phyloP scores from a whole-genome alignment of 768 basidiomycete species.

The Suillus variegatus region DNA sequence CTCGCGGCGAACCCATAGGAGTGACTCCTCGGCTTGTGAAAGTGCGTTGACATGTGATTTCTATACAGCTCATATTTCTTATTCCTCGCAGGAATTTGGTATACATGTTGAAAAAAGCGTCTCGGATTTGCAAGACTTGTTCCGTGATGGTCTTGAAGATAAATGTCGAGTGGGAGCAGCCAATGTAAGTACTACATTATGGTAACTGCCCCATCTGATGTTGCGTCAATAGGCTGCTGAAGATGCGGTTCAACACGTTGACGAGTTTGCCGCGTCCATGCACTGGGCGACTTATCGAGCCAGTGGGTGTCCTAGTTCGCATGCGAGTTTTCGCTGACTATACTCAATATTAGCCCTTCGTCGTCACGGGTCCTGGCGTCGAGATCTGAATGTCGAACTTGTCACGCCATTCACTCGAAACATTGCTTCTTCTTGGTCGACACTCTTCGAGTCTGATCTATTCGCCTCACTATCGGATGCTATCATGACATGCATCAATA shows the following conservation, averaged over 20 bases:
- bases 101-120: conserved; percentile 47
- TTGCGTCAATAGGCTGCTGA: conserved; percentile 34
- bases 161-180: conserved; percentile 54
- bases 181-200: conserved; percentile 19
- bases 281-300: conserved; percentile 64
- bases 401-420: conserved; percentile 57
- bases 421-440: conserved; percentile 58
- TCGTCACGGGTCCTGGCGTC: conserved; percentile 55
- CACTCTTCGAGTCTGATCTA: conserved; percentile 61
- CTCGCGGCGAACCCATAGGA: conserved; percentile 43
- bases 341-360: conserved; percentile 39
- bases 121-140: conserved; percentile 45
- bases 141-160: conserved; percentile 59
- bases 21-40: conserved; percentile 46
- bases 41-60: conserved; percentile 26
- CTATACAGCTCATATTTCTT: background rate
- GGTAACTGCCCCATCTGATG: background rate
- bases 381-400: conserved; percentile 63
- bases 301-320: conserved; percentile 37
- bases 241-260: conserved; percentile 47
- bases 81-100: conserved; percentile 44
- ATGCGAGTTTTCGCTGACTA: conserved; percentile 17
- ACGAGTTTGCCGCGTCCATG: conserved; percentile 53
- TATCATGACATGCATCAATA: conserved; percentile 38
- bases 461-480: conserved; percentile 48